These are phyloP conservation scores for Corylus avellana DNA, from an alignment of 306 rosid genomes.

Conservation along the genomic window DNA sequence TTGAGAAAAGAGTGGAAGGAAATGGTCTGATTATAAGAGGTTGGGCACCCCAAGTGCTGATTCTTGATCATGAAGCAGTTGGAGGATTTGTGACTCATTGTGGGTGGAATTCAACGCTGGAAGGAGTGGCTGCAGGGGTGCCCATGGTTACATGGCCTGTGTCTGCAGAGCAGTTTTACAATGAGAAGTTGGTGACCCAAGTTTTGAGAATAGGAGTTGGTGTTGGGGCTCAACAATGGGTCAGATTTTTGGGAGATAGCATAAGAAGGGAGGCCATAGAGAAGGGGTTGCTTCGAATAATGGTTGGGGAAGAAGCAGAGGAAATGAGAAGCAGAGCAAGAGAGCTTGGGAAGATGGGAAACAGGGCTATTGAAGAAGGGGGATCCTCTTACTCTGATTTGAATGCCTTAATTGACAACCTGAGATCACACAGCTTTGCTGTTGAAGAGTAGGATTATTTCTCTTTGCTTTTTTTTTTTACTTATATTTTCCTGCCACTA, in stretches of 20 bases:
- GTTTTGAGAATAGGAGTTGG: slow-evolving; percentile 33
- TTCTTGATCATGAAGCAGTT: slow-evolving; percentile 35
- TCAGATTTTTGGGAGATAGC: not conserved
- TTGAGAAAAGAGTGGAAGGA: slow-evolving; percentile 42
- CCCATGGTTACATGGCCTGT: slow-evolving; percentile 47
- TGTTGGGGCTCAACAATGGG: slow-evolving; percentile 5
- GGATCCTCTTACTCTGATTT: slow-evolving; percentile 27
- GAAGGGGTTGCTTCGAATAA: slow-evolving; percentile 1
- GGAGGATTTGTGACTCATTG: slow-evolving; percentile 45
- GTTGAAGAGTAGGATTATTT: not conserved
- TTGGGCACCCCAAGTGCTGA: slow-evolving; percentile 47
- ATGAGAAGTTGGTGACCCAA: slow-evolving; percentile 38
- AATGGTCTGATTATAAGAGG: slow-evolving; percentile 47
- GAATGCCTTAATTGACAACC: slow-evolving; percentile 15
- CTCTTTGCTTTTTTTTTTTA: too few relatives aligned
- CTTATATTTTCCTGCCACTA: too few relatives aligned
- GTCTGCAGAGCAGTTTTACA: slow-evolving; percentile 33
- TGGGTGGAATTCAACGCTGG: slow-evolving; percentile 47
- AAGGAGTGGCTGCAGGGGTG: slow-evolving; percentile 35
- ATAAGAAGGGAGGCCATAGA: slow-evolving; percentile 14
- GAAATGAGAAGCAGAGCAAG: slow-evolving; percentile 26
- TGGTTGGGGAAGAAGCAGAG: slow-evolving; percentile 24
- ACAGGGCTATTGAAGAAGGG: slow-evolving; percentile 17
- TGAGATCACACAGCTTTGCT: not conserved
- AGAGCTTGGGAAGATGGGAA: slow-evolving; percentile 17